These are phyloP conservation scores for Fusarium newnesense DNA, from an alignment of 2,329 filamentous ascomycete species.

Conservation along the genomic window DNA sequence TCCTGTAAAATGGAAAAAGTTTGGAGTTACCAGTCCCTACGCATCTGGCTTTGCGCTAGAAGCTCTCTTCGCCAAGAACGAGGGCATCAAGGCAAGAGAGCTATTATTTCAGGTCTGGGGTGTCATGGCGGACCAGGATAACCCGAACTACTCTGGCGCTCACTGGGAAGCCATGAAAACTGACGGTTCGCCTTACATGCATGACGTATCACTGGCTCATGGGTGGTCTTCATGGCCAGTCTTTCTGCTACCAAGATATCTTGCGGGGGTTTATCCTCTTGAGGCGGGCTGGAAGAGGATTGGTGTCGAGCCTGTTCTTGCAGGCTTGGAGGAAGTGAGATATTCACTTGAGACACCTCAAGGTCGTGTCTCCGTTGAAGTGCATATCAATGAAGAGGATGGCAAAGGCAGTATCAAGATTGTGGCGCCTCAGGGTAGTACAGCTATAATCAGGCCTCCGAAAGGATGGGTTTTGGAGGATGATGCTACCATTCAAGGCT, in stretches of 20 bases:
- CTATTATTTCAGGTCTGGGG: not conserved
- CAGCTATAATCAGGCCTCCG: not conserved
- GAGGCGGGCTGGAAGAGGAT: not conserved
- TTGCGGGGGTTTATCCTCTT: not conserved
- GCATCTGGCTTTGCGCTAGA: slow-evolving; percentile 2
- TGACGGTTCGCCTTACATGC: not conserved
- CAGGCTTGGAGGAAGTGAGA: not conserved
- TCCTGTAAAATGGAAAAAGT: not conserved
- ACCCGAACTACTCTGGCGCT: not conserved
- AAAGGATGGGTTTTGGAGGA: not conserved
- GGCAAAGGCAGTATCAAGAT: not conserved
- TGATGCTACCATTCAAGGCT: not conserved
- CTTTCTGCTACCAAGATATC: not conserved
- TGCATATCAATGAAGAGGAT: fast-evolving
- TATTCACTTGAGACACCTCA: not conserved
- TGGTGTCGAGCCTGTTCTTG: not conserved
- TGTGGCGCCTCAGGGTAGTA: not conserved
- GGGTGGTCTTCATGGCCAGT: slow-evolving; percentile 13
- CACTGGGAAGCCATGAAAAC: slow-evolving; percentile 3
- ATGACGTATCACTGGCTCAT: not conserved
- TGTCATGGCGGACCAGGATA: not conserved
- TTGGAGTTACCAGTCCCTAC: not conserved
- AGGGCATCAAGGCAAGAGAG: not conserved
- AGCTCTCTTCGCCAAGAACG: not conserved
- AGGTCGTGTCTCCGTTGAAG: fast-evolving